A percentile compares a stretch with the other conserved stretches of the same genome.
Conservation (phyloP, 371 early-diverging fungal species). For the Rozella allomycis region DNA sequence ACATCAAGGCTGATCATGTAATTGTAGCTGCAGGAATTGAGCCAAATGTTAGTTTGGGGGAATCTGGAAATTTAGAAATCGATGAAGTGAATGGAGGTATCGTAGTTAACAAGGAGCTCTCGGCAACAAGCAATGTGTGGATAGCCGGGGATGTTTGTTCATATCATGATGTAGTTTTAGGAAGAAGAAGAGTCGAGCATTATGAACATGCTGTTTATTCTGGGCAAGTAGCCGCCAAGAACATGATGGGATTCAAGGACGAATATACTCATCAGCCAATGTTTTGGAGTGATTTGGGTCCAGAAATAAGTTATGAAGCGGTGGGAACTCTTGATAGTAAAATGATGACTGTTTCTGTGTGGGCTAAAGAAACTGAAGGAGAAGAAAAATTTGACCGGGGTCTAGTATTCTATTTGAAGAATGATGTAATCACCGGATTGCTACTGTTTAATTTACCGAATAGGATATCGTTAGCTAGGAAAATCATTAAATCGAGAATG, state of each 20-base stretch:
- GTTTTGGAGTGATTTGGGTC: constrained; percentile 53
- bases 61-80: constrained; percentile 42
- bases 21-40: constrained; percentile 47
- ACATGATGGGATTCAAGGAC: constrained; percentile 34
- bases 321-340: constrained; percentile 43
- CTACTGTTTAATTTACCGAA: constrained; percentile 45
- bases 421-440: constrained; percentile 32
- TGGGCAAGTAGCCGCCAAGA: constrained; percentile 45
- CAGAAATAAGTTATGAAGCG: constrained; percentile 47
- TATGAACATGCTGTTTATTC: constrained; percentile 39
- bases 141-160: constrained; percentile 51
- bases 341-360: constrained; percentile 40
- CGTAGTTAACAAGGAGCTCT: constrained; percentile 51
- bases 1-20: constrained; percentile 35
- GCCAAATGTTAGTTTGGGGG: constrained; percentile 40
- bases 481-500: constrained; percentile 22
- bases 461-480: constrained; percentile 43
- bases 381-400: constrained; percentile 37
- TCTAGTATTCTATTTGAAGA: constrained; percentile 40
- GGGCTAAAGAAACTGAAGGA: constrained; percentile 30
- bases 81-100: constrained; percentile 43
- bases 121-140: constrained; percentile 43
- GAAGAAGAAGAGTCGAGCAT: constrained; percentile 53
- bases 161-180: constrained; percentile 47
- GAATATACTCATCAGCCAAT: constrained; percentile 49